Evolutionary conservation across 2,329 filamentous ascomycete species (phyloP), one percentile per base, ranked within the genome.

Genomic region (Hypoxylon rubiginosum): DNA sequence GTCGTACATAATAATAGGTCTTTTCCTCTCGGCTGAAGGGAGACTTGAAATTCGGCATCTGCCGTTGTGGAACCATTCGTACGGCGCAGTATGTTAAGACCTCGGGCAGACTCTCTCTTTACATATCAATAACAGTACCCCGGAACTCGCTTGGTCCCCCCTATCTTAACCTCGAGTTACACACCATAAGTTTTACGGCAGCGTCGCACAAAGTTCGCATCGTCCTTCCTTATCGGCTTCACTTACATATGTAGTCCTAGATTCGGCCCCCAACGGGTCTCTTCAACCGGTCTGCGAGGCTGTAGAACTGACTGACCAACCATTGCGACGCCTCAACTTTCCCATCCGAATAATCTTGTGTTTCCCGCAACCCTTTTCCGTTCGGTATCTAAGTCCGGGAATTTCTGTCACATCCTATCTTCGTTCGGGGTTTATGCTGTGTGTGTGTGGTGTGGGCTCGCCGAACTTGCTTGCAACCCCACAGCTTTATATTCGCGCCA

Each of bases 201-300:
- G 1, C 7, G 39, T 52, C n/a, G 34, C 45, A 17, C 54, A 32
- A 46, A 46, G 43, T 50, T 66, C 63, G 58, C 50, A 62, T 32
- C 52, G 26, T 58, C 58, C 55, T 61, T 59, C 64, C 50, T n/a
- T 41, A 17, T 32, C 32, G 54, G 45, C 53, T 41, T 36, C 34
- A 48, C 24, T 11, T 48, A 8, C 34, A 10, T 36, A 36, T 13
- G 3, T 39, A 24, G 61, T 55, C 45, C 30, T 43, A 43, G 50
- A 46, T 56, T 55, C 30, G 39, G 65, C 66, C 62, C 65, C 62
- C 58, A 68, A n/a, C 36, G 36, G 13, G 5, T 41, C 32, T 41
- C 48, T 32, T 64, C 53, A 28, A 48, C 48, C 36, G 32, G 36
- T 54, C 15, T 30, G 49, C 58, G 51, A 59, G 50, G 45, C 58